Evolutionary conservation across 2,329 filamentous ascomycete species (phyloP), one percentile per base, ranked within the genome.

Genomic region (Claviceps purpurea): DNA sequence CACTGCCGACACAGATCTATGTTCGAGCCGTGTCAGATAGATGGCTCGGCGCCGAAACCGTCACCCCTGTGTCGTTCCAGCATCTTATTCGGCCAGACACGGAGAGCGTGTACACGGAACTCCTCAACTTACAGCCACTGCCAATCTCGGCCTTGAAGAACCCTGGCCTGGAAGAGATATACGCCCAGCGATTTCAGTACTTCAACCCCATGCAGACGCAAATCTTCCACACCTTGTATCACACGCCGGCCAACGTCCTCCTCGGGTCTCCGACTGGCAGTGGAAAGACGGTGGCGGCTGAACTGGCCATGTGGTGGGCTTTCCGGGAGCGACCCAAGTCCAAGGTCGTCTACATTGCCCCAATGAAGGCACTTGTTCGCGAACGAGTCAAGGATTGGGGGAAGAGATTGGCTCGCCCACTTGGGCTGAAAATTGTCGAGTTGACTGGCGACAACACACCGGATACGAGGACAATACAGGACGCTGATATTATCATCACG

Each of bases 171-270:
- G 91, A 98, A 65, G 88, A 93, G 55, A 78, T 98, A 1, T 98
- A 98, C 62, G 82, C 77, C 0, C 75, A 91, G 64, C 81, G 89
- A 37, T 98, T 98, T 67, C 85, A 93, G 57, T 98, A 85, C 68
- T 98, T 98, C 76, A 98, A 98, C 64, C 93, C 93, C 0, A 97
- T 98, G 94, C 93, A 98, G 68, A 97, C 93, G 0, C 93, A 98
- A 63, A 89, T 98, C 50, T 98, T 98, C 69, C 93, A 98, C 62
- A 91, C 89, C 14, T 78, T 98, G 38, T 98, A 98, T 59, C 85
- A 97, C 64, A 96, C 93, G 0, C 70, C 86, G 7, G 85, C 87
- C 46, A 98, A 98, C 63, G 90, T 98, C 4, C 77, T 98, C 3
- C 78, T 98, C 8, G 93, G 94, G 7, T 97, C 93, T 2, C 94